These are phyloP conservation scores for Puccinia novopanici DNA, from an alignment of 1,284 basidiomycete species.

Conservation along the genomic window DNA sequence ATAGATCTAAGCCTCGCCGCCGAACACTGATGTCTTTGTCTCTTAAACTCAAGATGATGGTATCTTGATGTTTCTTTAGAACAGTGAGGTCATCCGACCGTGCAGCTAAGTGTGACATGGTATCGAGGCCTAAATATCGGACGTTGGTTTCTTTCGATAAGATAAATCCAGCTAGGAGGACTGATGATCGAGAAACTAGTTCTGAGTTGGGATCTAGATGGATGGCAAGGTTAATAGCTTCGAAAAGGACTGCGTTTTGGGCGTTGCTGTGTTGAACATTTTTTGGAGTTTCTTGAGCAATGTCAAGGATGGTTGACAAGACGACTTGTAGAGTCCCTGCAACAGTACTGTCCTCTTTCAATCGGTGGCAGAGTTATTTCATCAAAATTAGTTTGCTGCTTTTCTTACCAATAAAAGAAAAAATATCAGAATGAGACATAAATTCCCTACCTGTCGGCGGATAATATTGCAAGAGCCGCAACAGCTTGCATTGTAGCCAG, in stretches of 20 bases:
- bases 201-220: constrained; percentile 90
- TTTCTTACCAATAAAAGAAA: not conserved
- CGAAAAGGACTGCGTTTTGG: constrained; percentile 95
- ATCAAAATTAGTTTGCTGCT: not conserved
- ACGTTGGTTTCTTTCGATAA: constrained; percentile 98
- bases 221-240: constrained; percentile 95
- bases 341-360: constrained; percentile 77
- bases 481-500: constrained; percentile 94
- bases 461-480: constrained; percentile 92
- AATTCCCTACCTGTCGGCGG: constrained; percentile 75
- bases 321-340: constrained; percentile 77
- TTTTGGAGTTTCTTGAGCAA: constrained; percentile 86
- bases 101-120: constrained; percentile 96
- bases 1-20: constrained; percentile 85
- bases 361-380: constrained; percentile 7
- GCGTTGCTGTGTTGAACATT: constrained; percentile 99
- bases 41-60: constrained; percentile 87
- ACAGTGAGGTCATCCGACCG: constrained; percentile 78
- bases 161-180: constrained; percentile 90
- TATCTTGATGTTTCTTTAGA: constrained; percentile 92
- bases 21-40: constrained; percentile 98
- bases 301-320: constrained; percentile 85
- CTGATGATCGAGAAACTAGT: constrained; percentile 84
- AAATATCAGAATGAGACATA: not conserved
- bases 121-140: constrained; percentile 93